These are phyloP conservation scores for Epichloe gansuensis DNA, from an alignment of 2,329 filamentous ascomycete genomes.

Conservation along the genomic window DNA sequence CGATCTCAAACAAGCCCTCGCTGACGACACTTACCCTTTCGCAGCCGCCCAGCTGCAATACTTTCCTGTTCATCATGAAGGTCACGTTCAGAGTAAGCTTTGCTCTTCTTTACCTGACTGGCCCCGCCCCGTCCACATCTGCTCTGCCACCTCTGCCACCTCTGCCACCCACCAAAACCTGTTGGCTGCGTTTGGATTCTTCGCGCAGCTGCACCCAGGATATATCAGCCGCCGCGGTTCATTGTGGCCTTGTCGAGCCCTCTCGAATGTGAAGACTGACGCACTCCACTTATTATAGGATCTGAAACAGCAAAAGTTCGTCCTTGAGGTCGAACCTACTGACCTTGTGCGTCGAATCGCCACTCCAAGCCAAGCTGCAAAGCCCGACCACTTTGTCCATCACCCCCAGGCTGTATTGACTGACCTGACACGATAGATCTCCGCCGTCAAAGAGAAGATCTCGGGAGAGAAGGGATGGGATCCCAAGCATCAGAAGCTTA, in stretches of 20 bases:
- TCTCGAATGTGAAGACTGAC: background rate
- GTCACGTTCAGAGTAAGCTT: conserved; percentile 49
- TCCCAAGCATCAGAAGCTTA: conserved; percentile 79
- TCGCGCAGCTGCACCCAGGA: background rate
- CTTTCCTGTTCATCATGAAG: conserved; percentile 44
- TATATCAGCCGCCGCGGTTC: background rate
- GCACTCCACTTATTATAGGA: conserved; percentile 43
- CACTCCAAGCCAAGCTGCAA: conserved; percentile 10
- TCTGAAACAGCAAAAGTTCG: conserved; percentile 97
- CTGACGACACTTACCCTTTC: conserved; percentile 2
- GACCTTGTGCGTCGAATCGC: conserved; percentile 60
- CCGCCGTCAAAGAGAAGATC: conserved; percentile 85
- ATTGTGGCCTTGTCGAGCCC: background rate
- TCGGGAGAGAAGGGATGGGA: conserved; percentile 90
- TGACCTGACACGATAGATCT: conserved; percentile 46
- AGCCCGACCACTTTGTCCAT: conserved; percentile 6
- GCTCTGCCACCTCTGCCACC: background rate
- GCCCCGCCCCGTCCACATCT: background rate
- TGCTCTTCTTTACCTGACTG: conserved; percentile 10
- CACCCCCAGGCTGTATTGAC: conserved; percentile 8
- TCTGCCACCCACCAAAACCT: no score
- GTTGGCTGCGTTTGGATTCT: background rate
- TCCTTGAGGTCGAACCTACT: conserved; percentile 83
- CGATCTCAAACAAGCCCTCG: background rate
- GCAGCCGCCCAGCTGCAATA: conserved; percentile 16